phyloP scores from a whole-genome alignment of 1,284 basidiomycete species.

The Moesziomyces parantarcticus region DNA sequence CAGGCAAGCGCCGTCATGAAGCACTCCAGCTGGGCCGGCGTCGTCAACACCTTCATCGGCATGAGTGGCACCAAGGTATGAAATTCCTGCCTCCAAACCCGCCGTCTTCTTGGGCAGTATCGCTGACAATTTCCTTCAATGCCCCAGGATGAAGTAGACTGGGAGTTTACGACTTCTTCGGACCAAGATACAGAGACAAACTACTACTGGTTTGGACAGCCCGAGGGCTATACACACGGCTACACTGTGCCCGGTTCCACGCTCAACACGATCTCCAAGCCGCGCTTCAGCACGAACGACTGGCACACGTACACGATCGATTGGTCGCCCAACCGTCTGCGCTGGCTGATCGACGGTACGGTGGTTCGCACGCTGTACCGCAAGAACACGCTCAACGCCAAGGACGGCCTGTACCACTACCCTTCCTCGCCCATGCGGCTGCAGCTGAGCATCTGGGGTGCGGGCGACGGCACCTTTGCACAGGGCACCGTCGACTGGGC shows the following conservation, averaged over 20 bases:
- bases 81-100: too few species aligned
- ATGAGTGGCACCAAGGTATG: conserved; percentile 19
- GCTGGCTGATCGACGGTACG: conserved; percentile 50
- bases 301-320: conserved; percentile 53
- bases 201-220: conserved; percentile 35
- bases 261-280: conserved; percentile 13
- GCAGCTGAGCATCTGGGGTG: conserved; percentile 55
- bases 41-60: conserved; percentile 54
- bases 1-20: conserved; percentile 42
- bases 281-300: conserved; percentile 16
- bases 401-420: conserved; percentile 43
- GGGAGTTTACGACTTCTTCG: conserved; percentile 41
- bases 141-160: conserved; percentile 49
- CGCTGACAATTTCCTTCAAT: too few species aligned
- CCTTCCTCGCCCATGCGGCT: conserved; percentile 47
- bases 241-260: conserved; percentile 10
- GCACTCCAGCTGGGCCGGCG: conserved; percentile 42
- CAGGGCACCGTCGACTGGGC: conserved; percentile 49
- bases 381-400: conserved; percentile 25
- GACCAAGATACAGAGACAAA: conserved; percentile 44
- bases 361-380: conserved; percentile 47
- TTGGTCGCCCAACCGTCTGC: conserved; percentile 49
- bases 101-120: too few species aligned
- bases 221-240: conserved; percentile 45
- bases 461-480: conserved; percentile 35